Evolutionary conservation across 306 rosid species (phyloP), one percentile per base, ranked within the genome.

Genomic region (Bauhinia variegata): DNA sequence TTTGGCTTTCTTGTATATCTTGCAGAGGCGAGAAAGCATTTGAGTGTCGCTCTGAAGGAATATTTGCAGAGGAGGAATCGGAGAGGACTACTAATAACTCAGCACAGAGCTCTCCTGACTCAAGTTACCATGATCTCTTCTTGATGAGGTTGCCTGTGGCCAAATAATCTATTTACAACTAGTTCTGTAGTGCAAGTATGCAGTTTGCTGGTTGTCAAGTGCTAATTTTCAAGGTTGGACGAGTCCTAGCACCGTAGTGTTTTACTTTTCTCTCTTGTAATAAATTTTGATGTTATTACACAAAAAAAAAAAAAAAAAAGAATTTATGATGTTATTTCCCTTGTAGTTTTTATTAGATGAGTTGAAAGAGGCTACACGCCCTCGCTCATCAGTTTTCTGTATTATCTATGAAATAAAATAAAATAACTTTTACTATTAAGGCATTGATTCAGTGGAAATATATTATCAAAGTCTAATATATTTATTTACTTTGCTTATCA

Each of bases 41-140:
- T 48, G 75, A 63, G 31, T 78, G 96, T 78, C 78, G 60, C 30
- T 71, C 79, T 10, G 74, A 82, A 75, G 84, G 69, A 68, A 71
- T 65, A 67, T 83, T 65, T 49, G 64, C n/a, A 0, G 91, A 74
- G 66, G 83, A 79, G 28, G 80, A 83, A 83, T 56, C 65, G 59
- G 82, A 80, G 79, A 76, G 38, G 67, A 51, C 73, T 66, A 46
- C 47, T 47, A 61, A 66, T 49, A 69, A 69, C 65, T 78, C 76
- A 2, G 72, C 69, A 14, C 80, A 76, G 71, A 80, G 74, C 77
- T 85, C 95, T 68, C 82, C 86, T 31, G 56, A 47, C 16, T 86
- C 96, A 13, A 91, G 87, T 60, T 86, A 76, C 88, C 76, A 60
- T 53, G 91, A 88, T 75, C 53, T 86, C 78, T 88, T 86, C 80